Conservation (phyloP, 352 stramenopile genomes). For the Pythium aphanidermatum region DNA sequence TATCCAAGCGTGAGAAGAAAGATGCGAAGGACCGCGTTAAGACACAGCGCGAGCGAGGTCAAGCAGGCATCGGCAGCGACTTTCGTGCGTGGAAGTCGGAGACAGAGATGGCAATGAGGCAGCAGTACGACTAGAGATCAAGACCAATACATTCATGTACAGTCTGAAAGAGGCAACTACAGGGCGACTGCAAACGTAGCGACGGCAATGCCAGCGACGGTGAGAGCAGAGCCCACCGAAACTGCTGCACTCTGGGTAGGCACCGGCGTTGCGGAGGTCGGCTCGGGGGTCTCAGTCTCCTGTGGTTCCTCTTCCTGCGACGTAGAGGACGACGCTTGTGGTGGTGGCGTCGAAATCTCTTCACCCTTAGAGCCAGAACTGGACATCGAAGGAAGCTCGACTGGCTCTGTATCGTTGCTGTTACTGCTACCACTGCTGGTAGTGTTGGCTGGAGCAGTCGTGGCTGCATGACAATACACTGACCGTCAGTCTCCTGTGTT, state of each 20-base stretch:
- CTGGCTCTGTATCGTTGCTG: not conserved
- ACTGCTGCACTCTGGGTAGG: constrained; percentile 1
- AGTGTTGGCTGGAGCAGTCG: not conserved
- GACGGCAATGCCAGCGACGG: not conserved
- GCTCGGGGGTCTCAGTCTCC: not conserved
- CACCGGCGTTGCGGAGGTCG: constrained; percentile 1
- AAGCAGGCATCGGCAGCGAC: constrained; percentile 72
- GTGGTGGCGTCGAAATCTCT: not conserved
- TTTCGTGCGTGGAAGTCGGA: constrained; percentile 76
- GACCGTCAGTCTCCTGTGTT: too few species aligned
- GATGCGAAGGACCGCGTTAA: constrained; percentile 72
- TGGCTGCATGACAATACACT: too few species aligned
- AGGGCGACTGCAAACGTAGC: too few species aligned
- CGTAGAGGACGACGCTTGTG: not conserved
- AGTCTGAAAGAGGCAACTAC: too few species aligned
- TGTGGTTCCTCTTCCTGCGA: not conserved
- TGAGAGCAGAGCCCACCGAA: not conserved
- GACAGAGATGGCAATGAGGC: constrained; percentile 69
- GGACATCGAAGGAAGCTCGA: too few species aligned
- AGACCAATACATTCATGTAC: too few species aligned
- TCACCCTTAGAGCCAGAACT: not conserved
- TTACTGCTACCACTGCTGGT: not conserved
- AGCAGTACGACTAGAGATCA: constrained; percentile 84
- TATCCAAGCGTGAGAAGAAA: too few species aligned
- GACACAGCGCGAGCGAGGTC: constrained; percentile 54